Evolutionary conservation across 805 yeast species (phyloP).

Genomic region (Kluyveromyces nonfermentans): DNA sequence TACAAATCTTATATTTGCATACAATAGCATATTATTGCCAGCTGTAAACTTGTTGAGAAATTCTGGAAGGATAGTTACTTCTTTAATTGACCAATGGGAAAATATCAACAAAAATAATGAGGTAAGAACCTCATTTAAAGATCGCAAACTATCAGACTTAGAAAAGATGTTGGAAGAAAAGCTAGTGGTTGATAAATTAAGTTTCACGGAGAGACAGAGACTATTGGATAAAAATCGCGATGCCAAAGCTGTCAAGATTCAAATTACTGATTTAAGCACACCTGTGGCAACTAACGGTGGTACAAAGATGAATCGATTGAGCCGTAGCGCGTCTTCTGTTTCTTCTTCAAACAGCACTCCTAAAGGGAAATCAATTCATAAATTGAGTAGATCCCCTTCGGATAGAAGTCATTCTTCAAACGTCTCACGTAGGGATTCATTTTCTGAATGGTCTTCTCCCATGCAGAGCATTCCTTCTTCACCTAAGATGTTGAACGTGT

Average conservation of each 20-base stretch:
- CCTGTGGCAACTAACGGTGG: neutral
- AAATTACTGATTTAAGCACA: neutral
- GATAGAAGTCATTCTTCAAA: constrained; percentile 7
- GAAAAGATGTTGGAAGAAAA: constrained; percentile 22
- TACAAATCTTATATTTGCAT: constrained; percentile 12
- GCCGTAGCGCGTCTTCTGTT: neutral
- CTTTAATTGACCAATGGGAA: constrained; percentile 19
- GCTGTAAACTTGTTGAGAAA: constrained; percentile 12
- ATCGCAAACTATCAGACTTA: constrained; percentile 10
- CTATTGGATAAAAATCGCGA: constrained; percentile 4
- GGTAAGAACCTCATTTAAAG: constrained; percentile 8
- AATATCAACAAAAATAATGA: constrained; percentile 13
- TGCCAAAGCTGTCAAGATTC: neutral
- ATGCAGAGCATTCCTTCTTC: constrained; percentile 2
- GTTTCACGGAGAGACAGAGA: constrained; percentile 10
- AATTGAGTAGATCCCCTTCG: constrained; percentile 17
- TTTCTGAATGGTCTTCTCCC: constrained; percentile 6
- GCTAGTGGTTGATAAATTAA: constrained; percentile 19
- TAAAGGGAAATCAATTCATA: constrained; percentile 13
- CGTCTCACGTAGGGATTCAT: constrained; percentile 15
- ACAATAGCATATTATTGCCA: constrained; percentile 10
- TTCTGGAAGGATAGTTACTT: constrained; percentile 7
- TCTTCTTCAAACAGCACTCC: constrained; percentile 5
- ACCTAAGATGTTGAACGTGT: neutral
- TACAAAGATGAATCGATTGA: constrained; percentile 1